These are phyloP conservation scores for Pleurotus eryngii DNA, from an alignment of 768 basidiomycete species.

Conservation along the genomic window DNA sequence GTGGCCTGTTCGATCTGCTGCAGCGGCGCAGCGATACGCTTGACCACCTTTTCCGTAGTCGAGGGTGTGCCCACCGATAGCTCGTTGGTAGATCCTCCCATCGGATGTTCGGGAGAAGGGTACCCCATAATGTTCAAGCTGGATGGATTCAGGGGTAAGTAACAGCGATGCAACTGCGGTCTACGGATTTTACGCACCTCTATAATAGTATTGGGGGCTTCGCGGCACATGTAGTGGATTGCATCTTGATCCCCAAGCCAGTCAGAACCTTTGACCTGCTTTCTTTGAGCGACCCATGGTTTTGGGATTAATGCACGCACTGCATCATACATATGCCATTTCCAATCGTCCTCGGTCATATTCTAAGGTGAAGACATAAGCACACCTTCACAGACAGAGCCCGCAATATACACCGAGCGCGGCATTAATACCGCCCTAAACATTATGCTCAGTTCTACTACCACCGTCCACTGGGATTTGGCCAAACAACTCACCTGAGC, in stretches of 20 bases:
- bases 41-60: conserved; percentile 98
- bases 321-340: conserved; percentile 98
- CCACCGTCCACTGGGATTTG: conserved; percentile 13
- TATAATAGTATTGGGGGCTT: conserved; percentile 89
- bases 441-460: neutral
- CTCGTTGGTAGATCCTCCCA: conserved; percentile 98
- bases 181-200: conserved; percentile 50
- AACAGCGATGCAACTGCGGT: neutral
- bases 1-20: conserved; percentile 97
- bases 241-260: conserved; percentile 99
- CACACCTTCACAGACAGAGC: too few relatives aligned
- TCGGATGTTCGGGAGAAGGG: conserved; percentile 98
- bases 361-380: conserved; percentile 44
- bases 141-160: conserved; percentile 4
- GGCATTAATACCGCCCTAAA: conserved; percentile 93
- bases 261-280: conserved; percentile 94
- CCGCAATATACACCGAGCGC: conserved; percentile 67
- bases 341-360: conserved; percentile 99
- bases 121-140: conserved; percentile 98
- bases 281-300: too few relatives aligned
- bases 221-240: conserved; percentile 99
- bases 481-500: conserved; percentile 61
- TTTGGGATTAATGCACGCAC: conserved; percentile 38
- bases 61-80: conserved; percentile 96
- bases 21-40: conserved; percentile 96